Evolutionary conservation across 768 basidiomycete genomes (phyloP), one percentile per base, ranked within the genome.

Genomic region (Hygrocybe punicea): DNA sequence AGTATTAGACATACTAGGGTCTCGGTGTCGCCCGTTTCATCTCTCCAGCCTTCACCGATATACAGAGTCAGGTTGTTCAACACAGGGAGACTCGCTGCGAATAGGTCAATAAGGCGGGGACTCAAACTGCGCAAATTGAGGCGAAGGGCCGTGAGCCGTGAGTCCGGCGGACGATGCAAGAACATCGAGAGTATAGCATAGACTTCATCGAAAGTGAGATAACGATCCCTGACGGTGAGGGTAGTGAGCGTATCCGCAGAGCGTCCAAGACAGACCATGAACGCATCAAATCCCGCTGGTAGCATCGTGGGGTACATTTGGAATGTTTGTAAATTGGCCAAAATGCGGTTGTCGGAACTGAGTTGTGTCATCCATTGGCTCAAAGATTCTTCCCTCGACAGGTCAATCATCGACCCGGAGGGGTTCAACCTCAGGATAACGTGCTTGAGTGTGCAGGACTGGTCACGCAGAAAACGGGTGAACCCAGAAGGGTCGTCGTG

Each of bases 291-390:
- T 1, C 78, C 77, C 37, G 46, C 60, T 11, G 53, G 51, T 34
- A 65, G 65, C 39, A 63, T 66, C 4, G 78, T 76, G 1, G 78
- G 79, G 59, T 77, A 80, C 33, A 81, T 65, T 19, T 77, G 72
- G 24, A 81, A 60, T 7, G 58, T 53, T n/a, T 65, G 64, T 16
- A 77, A 62, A 33, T 67, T 62, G 2, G 68, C 57, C 40, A 80
- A 70, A 23, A 66, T 62, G 6, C 52, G 46, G 14, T 64, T 54
- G 51, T 74, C 68, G n/a, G 66, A 60, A 14, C 69, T 57, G 29
- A 66, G 69, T 1, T 58, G 47, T 1, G 46, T n/a, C 19, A 80
- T 65, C 73, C 78, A 79, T 16, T 69, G 54, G 37, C 60, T 66
- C 16, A 81, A 64, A 5, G 60, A 54, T 3, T 69, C 59, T 55